Conservation (phyloP, 495 filamentous ascomycete genomes). For the Daldinia childiae region DNA sequence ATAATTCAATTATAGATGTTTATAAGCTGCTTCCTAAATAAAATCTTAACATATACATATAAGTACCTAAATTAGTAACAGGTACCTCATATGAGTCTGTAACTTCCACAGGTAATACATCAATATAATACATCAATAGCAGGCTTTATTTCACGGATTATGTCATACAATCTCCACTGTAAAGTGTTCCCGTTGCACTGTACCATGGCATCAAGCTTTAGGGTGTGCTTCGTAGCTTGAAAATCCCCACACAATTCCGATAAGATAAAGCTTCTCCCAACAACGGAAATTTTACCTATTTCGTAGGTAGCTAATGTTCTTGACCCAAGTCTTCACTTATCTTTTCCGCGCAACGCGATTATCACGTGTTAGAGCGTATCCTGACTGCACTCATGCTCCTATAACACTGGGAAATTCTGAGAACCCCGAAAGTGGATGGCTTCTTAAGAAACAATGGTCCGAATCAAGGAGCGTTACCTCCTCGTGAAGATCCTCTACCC, state of each 20-base stretch:
- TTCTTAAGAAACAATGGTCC: slow-evolving; percentile 75
- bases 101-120: background rate
- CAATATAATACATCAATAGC: background rate
- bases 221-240: too few species aligned
- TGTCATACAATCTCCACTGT: background rate
- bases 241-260: slow-evolving; percentile 5
- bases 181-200: background rate
- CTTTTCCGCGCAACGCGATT: background rate
- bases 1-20: too few species aligned
- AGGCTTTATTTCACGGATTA: background rate
- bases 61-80: too few species aligned
- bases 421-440: background rate
- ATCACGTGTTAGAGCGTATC: background rate
- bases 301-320: background rate
- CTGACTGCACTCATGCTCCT: background rate
- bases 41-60: background rate
- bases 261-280: slow-evolving; percentile 41
- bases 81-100: background rate
- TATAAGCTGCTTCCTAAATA: background rate
- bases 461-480: slow-evolving; percentile 93
- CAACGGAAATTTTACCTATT: slow-evolving; percentile 18
- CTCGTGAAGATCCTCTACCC: slow-evolving; percentile 93
- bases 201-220: background rate
- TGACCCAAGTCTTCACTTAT: background rate
- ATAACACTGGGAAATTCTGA: background rate